phyloP scores from a whole-genome alignment of 176 grass and related monocot species.

The Metroxylon sagu region DNA sequence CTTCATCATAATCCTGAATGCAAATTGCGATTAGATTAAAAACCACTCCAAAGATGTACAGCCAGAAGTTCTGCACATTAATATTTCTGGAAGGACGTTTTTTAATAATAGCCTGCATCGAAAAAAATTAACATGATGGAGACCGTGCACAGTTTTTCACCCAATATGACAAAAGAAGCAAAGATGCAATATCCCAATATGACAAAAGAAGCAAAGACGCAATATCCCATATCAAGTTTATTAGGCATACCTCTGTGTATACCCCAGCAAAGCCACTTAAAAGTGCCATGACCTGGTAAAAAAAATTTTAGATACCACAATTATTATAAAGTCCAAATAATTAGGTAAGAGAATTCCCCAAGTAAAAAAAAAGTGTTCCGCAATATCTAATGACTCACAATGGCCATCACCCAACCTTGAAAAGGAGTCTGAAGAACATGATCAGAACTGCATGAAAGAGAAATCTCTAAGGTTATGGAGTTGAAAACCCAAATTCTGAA shows the following conservation, averaged over 20 bases:
- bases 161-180: constrained; percentile 13
- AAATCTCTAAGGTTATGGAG: no score
- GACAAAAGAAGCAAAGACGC: not conserved
- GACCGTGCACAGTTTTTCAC: not conserved
- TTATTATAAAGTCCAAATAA: no score
- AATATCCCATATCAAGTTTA: not conserved
- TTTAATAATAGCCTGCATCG: constrained; percentile 82
- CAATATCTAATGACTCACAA: constrained; percentile 36
- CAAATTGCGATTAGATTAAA: constrained; percentile 90
- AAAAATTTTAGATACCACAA: not conserved
- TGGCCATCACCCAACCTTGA: constrained; percentile 78
- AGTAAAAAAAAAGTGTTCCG: no score
- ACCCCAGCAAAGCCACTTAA: constrained; percentile 92
- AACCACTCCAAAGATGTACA: constrained; percentile 83
- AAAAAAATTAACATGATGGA: constrained; percentile 3
- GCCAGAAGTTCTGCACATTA: constrained; percentile 92
- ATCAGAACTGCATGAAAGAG: constrained; percentile 35
- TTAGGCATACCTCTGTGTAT: constrained; percentile 59
- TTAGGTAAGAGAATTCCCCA: no score
- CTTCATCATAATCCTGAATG: constrained; percentile 66
- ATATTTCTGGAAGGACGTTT: constrained; percentile 84
- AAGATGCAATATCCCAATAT: not conserved
- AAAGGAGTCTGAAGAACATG: constrained; percentile 62
- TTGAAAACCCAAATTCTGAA: no score
- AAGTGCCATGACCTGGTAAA: constrained; percentile 74